A percentile compares a stretch with the other conserved stretches of the same genome.
phyloP scores from a whole-genome alignment of 441 rosid species.

The Iberis amara region DNA sequence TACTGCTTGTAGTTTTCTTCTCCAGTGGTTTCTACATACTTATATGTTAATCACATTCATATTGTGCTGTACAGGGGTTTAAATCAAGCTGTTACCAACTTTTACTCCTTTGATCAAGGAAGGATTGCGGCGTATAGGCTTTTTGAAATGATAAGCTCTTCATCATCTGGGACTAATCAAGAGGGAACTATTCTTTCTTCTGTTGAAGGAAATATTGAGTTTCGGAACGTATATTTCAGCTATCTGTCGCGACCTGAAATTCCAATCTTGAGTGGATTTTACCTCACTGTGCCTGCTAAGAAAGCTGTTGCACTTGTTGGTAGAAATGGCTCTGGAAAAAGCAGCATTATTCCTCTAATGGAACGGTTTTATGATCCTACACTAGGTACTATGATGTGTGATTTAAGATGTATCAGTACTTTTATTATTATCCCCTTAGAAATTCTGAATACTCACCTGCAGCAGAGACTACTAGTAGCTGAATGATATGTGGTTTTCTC shows the following conservation, averaged over 20 bases:
- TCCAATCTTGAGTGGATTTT: constrained; percentile 94
- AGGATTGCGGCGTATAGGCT: constrained; percentile 95
- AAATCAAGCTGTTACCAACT: constrained; percentile 98
- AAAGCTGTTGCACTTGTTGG: constrained; percentile 98
- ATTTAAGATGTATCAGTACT: constrained; percentile 10
- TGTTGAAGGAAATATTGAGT: constrained; percentile 91
- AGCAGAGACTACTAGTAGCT: constrained; percentile 14
- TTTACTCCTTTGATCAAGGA: constrained; percentile 98
- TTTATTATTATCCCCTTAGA: constrained; percentile 1
- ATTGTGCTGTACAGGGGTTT: constrained; percentile 60
- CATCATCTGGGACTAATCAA: constrained; percentile 64
- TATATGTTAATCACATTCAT: constrained; percentile 17
- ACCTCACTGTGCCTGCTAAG: constrained; percentile 94
- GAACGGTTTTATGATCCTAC: constrained; percentile 99
- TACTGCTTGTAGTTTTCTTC: constrained; percentile 13
- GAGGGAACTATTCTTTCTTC: constrained; percentile 58
- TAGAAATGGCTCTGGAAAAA: constrained; percentile 97
- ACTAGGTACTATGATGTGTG: constrained; percentile 51
- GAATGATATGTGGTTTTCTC: constrained; percentile 22
- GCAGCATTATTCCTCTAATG: constrained; percentile 96
- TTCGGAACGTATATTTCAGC: constrained; percentile 96
- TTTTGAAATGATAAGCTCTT: constrained; percentile 96
- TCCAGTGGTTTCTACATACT: constrained; percentile 16
- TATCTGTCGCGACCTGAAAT: constrained; percentile 97
- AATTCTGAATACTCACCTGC: constrained; percentile 8